A percentile compares a stretch with the other conserved stretches of the same genome.
These are phyloP conservation scores for Hymenoscyphus albidus DNA, from an alignment of 2,329 filamentous ascomycete genomes.

Conservation along the genomic window DNA sequence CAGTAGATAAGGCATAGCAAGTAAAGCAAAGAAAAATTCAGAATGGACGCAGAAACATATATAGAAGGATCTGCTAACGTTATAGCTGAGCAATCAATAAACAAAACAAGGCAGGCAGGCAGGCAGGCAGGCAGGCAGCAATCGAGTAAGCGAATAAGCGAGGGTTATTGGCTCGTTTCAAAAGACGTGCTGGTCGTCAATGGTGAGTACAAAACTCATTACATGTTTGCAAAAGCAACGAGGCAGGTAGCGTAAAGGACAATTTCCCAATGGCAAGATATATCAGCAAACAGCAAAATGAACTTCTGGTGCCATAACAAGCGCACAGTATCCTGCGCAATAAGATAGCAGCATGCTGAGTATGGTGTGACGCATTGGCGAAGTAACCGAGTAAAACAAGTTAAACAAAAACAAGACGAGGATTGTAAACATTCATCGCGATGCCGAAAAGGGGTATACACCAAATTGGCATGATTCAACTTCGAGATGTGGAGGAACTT, in stretches of 20 bases:
- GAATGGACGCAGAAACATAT: no score
- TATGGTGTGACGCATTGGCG: conserved; percentile 16
- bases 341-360: conserved; percentile 21
- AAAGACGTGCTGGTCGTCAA: background rate
- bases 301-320: conserved; percentile 6
- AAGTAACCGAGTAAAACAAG: conserved; percentile 8
- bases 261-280: conserved; percentile 1
- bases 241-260: background rate
- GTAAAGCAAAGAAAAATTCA: background rate
- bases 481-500: conserved; percentile 28
- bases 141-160: no score
- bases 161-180: background rate
- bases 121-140: no score
- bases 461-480: conserved; percentile 14
- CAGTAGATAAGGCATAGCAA: background rate
- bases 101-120: background rate
- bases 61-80: background rate
- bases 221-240: background rate
- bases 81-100: background rate
- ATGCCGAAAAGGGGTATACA: conserved; percentile 10
- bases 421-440: conserved; percentile 15
- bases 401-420: conserved; percentile 10
- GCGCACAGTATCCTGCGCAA: background rate
- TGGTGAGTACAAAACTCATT: background rate
- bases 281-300: conserved; percentile 5